Evolutionary conservation across 148 eudicot genomes (phyloP), one percentile per base, ranked within the genome.

Genomic region (Beta vulgaris): DNA sequence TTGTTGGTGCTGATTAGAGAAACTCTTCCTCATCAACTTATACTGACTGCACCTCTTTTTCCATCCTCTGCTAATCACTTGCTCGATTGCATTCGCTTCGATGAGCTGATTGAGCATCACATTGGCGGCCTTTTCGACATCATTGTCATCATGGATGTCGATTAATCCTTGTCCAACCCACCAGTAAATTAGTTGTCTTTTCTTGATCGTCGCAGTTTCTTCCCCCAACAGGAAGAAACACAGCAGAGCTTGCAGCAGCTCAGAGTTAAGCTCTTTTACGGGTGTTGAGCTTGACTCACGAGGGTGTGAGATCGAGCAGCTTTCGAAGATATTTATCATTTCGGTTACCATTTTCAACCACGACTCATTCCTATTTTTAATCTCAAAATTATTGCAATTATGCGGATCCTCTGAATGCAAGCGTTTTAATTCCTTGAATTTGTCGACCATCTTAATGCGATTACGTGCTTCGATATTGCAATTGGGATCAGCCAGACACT

Each of bases 91-190:
- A 3, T 37, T 54, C 3, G 51, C 35, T 21, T 69, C 37, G 49
- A 69, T 18, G 4, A 60, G 25, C 25, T 39, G 23, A 4, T 1
- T 46, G 5, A 49, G 43, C 19, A 7, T 43, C 31, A 0, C 7
- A 28, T 43, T 37, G 10, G 67, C 67, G 29, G 57, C 55, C 9
- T 32, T 60, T 12, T 65, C 39, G 48, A 1, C 69, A 39, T 35
- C 49, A 13, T 25, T 16, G 53, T 21, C 36, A 2, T 78, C 76
- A 49, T 35, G 28, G 26, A 21, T 5, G 0, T 48, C 64, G 10
- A 86, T 78, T 40, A 84, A 77, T 8, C 82, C 87, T 36, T 86
- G 87, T 18, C 78, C 89, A 26, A 84, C 79, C 89, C 89, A 86
- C 89, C 87, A 86, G 69, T 77, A 82, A 2, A 82, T 8, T 70